Evolutionary conservation across 2,329 filamentous ascomycete genomes (phyloP), one percentile per base, ranked within the genome.

Genomic region (Ophiostoma piceae): DNA sequence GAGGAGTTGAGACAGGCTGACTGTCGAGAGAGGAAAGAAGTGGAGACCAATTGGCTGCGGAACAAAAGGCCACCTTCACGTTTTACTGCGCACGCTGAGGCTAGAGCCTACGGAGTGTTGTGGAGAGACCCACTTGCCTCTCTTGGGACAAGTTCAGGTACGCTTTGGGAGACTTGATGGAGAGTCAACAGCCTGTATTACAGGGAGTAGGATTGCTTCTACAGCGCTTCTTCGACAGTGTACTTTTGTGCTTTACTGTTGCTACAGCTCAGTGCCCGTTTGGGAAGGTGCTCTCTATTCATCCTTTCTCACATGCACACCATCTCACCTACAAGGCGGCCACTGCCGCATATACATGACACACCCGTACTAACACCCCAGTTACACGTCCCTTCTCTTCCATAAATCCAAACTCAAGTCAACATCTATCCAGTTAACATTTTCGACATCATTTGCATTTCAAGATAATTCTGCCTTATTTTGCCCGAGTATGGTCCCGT

Each of bases 131-230:
- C 70, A 64, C 68, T 69, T 51, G 67, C 66, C 66, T 66, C 57
- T 47, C 60, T 66, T 69, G 66, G 60, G 62, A 67, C 66, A 69
- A 68, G 67, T 64, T 57, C 71, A 72, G 71, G 71, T 64, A 72
- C 71, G 41, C 7, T 57, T 47, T 47, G 43, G 43, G 3, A 29
- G 14, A 47, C 16, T n/a, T 57, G 51, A n/a, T 14, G 51, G 51
- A 26, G 51, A 22, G n/a, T 57, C n/a, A 3, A 19, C 19, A 16
- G 19, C 11, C 51, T 57, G 22, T 57, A 57, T 26, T 57, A 26
- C 51, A 57, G 51, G 1, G 8, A 14, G 7, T 2, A 19, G 8
- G 5, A n/a, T 16, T 47, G 43, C 19, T 47, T 47, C 43, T 19
- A 47, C 43, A 47, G 43, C 43, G 43, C 35, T 35, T 3, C 35